A percentile compares a stretch with the other conserved stretches of the same genome.
Evolutionary conservation across 495 filamentous ascomycete species (phyloP).

Genomic region (Aspergillus taichungensis): DNA sequence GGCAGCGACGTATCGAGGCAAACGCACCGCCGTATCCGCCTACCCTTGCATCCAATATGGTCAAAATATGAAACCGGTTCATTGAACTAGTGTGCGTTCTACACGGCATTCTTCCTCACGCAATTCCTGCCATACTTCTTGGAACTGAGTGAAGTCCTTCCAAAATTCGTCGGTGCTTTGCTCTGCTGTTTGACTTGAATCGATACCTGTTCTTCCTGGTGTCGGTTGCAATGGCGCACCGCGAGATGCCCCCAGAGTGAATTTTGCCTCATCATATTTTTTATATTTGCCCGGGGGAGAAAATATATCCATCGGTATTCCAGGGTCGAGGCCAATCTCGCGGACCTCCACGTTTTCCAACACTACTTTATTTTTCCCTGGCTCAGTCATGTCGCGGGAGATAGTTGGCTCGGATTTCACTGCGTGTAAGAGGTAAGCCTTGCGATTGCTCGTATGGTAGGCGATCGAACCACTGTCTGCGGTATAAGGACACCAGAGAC

Average conservation of each 20-base stretch:
- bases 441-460: no score
- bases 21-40: neutral
- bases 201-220: no score
- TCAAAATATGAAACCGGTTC: neutral
- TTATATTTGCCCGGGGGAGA: neutral
- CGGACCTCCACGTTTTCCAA: neutral
- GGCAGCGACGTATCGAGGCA: neutral
- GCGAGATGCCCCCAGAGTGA: neutral
- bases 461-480: no score
- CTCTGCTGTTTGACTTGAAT: neutral
- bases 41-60: neutral
- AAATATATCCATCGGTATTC: neutral
- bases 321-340: neutral
- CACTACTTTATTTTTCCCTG: no score
- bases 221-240: neutral
- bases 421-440: no score
- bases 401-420: no score
- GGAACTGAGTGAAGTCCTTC: neutral
- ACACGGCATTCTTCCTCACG: no score
- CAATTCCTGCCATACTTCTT: neutral
- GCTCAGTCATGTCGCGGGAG: no score
- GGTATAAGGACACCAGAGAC: no score
- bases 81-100: no score
- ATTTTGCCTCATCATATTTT: neutral
- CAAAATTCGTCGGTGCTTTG: neutral